A percentile compares a stretch with the other conserved stretches of the same genome.
Conservation (phyloP, 2,329 filamentous ascomycete species). For the Trichoderma atroviride region DNA sequence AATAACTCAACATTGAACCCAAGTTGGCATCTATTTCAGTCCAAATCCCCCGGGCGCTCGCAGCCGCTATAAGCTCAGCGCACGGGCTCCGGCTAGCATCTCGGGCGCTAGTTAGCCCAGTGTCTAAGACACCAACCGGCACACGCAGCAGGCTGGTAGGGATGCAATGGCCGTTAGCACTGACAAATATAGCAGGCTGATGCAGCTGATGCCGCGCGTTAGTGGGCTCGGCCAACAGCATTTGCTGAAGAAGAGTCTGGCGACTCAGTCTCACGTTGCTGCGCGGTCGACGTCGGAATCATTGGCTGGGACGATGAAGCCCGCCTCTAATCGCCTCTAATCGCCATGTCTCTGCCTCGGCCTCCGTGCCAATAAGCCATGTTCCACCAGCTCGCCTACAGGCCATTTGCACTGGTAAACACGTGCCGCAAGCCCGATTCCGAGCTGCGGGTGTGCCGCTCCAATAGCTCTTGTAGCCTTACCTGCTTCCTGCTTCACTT, state of each 20-base stretch:
- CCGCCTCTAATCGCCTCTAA: neutral
- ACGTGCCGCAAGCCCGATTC: conserved; percentile 13
- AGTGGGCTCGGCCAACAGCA: neutral
- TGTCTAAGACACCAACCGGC: neutral
- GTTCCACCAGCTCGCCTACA: conserved; percentile 5
- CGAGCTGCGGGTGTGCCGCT: conserved; percentile 11
- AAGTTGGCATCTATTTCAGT: neutral
- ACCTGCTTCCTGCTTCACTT: neutral
- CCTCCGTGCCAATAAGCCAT: neutral
- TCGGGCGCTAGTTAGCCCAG: conserved; percentile 4
- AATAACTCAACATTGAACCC: neutral
- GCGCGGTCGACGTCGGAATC: neutral
- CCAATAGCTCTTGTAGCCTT: neutral
- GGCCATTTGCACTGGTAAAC: neutral
- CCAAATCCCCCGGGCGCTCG: neutral
- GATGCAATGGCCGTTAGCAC: neutral
- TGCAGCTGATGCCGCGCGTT: neutral
- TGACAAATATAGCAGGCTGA: neutral
- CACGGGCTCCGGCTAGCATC: neutral
- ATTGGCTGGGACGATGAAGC: neutral
- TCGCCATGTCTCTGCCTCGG: neutral
- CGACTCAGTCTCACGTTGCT: neutral
- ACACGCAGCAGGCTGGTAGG: neutral
- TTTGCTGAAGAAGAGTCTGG: neutral
- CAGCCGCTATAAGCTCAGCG: neutral